Percentiles rank a stretch among this genome's conserved stretches.
Conservation (phyloP, 2,329 filamentous ascomycete genomes). For the Aspergillus sp. region DNA sequence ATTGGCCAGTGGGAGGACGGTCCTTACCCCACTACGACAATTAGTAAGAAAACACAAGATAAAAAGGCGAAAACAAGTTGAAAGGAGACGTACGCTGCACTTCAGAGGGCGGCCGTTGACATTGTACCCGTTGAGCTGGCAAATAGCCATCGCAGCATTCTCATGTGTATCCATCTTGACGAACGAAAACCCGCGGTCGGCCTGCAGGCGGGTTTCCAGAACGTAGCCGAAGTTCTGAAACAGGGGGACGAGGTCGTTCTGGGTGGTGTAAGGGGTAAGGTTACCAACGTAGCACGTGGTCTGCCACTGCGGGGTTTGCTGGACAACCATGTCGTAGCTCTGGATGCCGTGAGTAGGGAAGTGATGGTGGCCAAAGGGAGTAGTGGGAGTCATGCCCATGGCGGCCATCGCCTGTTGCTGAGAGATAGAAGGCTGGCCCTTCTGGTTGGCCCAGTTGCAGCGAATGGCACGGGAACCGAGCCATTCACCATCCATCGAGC, state of each 20-base stretch:
- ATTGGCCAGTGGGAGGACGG: constrained; percentile 78
- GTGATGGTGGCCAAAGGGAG: constrained; percentile 92
- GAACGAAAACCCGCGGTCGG: constrained; percentile 95
- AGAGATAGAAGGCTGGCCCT: constrained; percentile 97
- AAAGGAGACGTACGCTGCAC: constrained; percentile 76
- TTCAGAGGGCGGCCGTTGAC: constrained; percentile 95
- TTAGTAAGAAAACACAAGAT: constrained; percentile 18
- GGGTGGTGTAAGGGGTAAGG: constrained; percentile 93
- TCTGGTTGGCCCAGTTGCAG: constrained; percentile 99
- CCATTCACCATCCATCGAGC: constrained; percentile 99
- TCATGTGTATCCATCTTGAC: constrained; percentile 99
- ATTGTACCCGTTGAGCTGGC: constrained; percentile 95
- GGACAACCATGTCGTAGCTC: constrained; percentile 95
- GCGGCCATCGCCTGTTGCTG: constrained; percentile 96
- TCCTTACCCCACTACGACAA: constrained; percentile 89
- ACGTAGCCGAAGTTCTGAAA: constrained; percentile 99
- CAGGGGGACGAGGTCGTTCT: constrained; percentile 92
- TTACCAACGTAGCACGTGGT: constrained; percentile 98
- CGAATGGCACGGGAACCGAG: constrained; percentile 95
- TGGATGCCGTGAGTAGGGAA: constrained; percentile 96
- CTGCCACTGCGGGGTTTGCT: constrained; percentile 95
- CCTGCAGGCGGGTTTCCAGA: constrained; percentile 94
- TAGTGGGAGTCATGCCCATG: constrained; percentile 97
- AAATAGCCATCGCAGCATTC: constrained; percentile 97
- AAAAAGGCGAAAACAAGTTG: background rate